Percentiles rank a stretch among this genome's conserved stretches.
These are phyloP conservation scores for Venturia effusa DNA, from an alignment of 2,329 filamentous ascomycete species.

Conservation along the genomic window DNA sequence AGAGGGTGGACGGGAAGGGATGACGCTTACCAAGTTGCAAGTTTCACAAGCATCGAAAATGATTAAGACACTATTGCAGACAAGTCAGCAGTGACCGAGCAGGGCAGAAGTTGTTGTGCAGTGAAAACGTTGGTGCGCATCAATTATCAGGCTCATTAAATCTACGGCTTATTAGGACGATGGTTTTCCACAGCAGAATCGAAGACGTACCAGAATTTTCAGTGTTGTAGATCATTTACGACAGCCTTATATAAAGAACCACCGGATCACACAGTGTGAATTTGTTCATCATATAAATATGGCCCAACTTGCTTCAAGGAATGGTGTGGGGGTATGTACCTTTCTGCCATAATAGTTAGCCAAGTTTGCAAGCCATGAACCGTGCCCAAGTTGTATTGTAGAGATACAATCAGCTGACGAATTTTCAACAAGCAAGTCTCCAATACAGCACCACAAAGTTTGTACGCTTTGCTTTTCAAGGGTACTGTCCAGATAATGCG, in stretches of 20 bases:
- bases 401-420: constrained; percentile 48
- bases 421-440: constrained; percentile 55
- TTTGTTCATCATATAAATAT: constrained; percentile 51
- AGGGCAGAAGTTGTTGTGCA: neutral
- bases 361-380: constrained; percentile 9
- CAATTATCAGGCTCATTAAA: constrained; percentile 24
- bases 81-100: neutral
- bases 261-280: constrained; percentile 60
- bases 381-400: constrained; percentile 11
- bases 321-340: neutral
- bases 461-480: constrained; percentile 49
- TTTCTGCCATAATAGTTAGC: constrained; percentile 16
- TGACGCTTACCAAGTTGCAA: constrained; percentile 6
- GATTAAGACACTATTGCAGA: neutral
- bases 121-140: constrained; percentile 17
- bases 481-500: constrained; percentile 39
- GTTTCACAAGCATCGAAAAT: neutral
- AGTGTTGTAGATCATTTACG: constrained; percentile 47
- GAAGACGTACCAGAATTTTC: constrained; percentile 50
- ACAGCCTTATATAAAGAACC: constrained; percentile 34
- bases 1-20: constrained; percentile 13
- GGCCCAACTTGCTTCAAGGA: constrained; percentile 19
- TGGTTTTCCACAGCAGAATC: neutral
- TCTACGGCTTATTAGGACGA: constrained; percentile 17
- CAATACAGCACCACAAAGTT: constrained; percentile 46